Percentiles rank a stretch among this genome's conserved stretches.
These are phyloP conservation scores for Rhizophora mangle DNA, from an alignment of 345 rosid species.

Conservation along the genomic window DNA sequence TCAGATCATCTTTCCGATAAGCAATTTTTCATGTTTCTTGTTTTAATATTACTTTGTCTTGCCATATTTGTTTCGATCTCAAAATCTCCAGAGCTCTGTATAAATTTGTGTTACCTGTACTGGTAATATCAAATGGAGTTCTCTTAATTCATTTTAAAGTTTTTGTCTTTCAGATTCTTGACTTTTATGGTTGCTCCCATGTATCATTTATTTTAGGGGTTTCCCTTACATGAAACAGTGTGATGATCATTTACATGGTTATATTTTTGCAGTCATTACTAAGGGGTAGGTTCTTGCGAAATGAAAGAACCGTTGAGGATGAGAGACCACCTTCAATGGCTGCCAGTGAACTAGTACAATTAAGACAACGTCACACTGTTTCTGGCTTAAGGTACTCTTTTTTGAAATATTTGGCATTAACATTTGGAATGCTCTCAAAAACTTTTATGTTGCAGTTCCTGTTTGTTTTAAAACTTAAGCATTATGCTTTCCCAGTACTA, in stretches of 20 bases:
- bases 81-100: too few species aligned
- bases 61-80: too few species aligned
- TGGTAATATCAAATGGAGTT: neutral
- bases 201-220: neutral
- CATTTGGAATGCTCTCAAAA: neutral
- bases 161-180: neutral
- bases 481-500: conserved; percentile 2
- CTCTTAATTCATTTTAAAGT: neutral
- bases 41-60: too few species aligned
- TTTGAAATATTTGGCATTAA: conserved; percentile 7
- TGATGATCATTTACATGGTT: conserved; percentile 9
- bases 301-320: conserved; percentile 71
- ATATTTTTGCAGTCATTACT: conserved; percentile 66
- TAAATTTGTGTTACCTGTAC: neutral
- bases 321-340: conserved; percentile 81
- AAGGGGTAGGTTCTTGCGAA: conserved; percentile 91
- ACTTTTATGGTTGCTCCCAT: neutral
- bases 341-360: conserved; percentile 78
- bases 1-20: too few species aligned
- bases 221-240: neutral
- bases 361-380: conserved; percentile 85
- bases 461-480: neutral
- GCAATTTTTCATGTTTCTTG: too few species aligned
- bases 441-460: neutral
- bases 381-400: conserved; percentile 79